Conservation (phyloP, 2,329 filamentous ascomycete genomes). For the Microdochium trichocladiopsis region DNA sequence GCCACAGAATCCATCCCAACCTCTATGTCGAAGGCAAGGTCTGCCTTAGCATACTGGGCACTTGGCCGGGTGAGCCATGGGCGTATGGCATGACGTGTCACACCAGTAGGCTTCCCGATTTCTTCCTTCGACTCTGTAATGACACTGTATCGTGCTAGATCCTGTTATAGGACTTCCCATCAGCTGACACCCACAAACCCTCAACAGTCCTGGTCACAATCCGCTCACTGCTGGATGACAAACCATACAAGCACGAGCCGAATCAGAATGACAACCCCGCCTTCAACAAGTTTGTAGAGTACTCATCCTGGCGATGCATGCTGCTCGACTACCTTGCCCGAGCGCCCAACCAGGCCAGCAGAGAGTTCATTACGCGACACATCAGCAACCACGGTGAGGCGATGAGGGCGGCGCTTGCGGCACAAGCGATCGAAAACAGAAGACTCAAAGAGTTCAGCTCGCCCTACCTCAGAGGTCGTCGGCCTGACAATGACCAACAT, state of each 20-base stretch:
- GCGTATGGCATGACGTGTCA: conserved; percentile 5
- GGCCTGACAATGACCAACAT: neutral
- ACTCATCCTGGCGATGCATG: conserved; percentile 4
- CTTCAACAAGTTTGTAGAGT: conserved; percentile 5
- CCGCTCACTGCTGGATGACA: conserved; percentile 7
- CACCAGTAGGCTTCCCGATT: neutral
- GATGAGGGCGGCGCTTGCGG: neutral
- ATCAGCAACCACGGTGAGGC: neutral
- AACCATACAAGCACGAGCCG: conserved; percentile 10
- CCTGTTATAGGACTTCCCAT: too few relatives aligned
- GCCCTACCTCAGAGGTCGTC: neutral
- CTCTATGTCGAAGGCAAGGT: conserved; percentile 9
- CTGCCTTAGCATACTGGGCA: conserved; percentile 8
- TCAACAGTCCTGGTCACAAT: conserved; percentile 8
- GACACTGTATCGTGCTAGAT: too few relatives aligned
- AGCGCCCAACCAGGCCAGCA: neutral
- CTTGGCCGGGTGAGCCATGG: conserved; percentile 9
- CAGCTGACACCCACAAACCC: neutral
- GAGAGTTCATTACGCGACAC: neutral
- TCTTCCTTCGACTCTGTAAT: neutral
- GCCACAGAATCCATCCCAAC: conserved; percentile 9
- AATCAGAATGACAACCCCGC: neutral
- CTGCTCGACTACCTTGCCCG: conserved; percentile 2
- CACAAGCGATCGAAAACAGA: neutral
- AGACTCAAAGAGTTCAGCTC: neutral